phyloP scores from a whole-genome alignment of 2,329 filamentous ascomycete species.

The Pochonia chlamydosporia region DNA sequence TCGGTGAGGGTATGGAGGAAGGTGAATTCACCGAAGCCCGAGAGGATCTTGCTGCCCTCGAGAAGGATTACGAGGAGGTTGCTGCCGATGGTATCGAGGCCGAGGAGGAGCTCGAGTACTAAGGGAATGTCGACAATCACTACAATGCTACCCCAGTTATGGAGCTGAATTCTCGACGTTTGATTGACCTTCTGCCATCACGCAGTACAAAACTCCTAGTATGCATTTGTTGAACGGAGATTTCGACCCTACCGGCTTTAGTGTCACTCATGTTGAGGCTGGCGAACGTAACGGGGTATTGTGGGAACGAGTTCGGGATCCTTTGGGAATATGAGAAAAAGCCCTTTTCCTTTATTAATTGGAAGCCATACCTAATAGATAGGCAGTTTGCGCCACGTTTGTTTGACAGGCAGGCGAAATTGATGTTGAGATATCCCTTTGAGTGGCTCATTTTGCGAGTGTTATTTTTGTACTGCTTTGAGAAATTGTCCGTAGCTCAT shows the following conservation, averaged over 20 bases:
- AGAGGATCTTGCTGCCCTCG: constrained; percentile 77
- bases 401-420: constrained; percentile 22
- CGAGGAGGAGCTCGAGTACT: constrained; percentile 73
- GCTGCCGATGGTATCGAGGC: constrained; percentile 64
- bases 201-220: not conserved
- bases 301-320: not conserved
- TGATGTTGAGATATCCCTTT: constrained; percentile 24
- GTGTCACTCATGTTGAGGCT: not conserved
- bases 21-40: constrained; percentile 84
- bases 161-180: not conserved
- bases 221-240: not conserved
- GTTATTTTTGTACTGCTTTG: too few relatives aligned
- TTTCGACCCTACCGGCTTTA: not conserved
- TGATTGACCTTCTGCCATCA: not conserved
- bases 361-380: not conserved
- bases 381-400: not conserved
- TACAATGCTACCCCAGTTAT: not conserved
- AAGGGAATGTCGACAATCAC: constrained; percentile 25
- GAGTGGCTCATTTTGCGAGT: not conserved
- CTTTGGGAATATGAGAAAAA: not conserved
- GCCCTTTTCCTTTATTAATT: not conserved
- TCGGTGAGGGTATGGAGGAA: constrained; percentile 89
- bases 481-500: too few relatives aligned
- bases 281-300: not conserved
- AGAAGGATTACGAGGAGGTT: constrained; percentile 85